Percentiles rank a stretch among this genome's conserved stretches.
Evolutionary conservation across 139 green algal species (phyloP).

Genomic region (Parachlorella kessleri): DNA sequence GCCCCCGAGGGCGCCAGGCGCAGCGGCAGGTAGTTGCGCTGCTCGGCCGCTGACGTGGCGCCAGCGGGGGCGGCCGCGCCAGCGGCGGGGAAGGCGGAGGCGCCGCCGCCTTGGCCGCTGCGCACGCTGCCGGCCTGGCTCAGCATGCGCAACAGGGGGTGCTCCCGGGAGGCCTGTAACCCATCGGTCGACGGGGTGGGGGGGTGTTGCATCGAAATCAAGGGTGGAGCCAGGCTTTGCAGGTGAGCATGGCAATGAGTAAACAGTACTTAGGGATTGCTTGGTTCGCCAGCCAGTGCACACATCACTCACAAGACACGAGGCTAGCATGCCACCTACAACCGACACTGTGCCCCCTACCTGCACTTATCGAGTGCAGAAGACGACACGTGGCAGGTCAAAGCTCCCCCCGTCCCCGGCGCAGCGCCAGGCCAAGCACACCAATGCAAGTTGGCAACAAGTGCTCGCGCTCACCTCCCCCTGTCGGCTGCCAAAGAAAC

Average conservation of each 20-base stretch:
- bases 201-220: background rate
- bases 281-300: background rate
- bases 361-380: too few species aligned
- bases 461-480: background rate
- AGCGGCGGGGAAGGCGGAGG: background rate
- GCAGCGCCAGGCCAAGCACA: background rate
- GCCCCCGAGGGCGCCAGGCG: slow-evolving; percentile 28
- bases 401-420: too few species aligned
- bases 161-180: background rate
- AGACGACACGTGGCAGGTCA: too few species aligned
- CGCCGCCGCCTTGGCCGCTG: background rate
- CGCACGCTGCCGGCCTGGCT: background rate
- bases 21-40: slow-evolving; percentile 39
- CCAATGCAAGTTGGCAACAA: background rate
- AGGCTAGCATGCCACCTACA: background rate
- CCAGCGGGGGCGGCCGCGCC: background rate
- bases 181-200: background rate
- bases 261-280: background rate
- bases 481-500: slow-evolving; percentile 16
- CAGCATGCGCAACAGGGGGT: background rate
- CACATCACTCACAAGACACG: background rate
- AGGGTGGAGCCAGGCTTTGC: background rate
- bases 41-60: background rate
- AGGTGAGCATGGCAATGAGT: background rate
- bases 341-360: background rate